A percentile compares a stretch with the other conserved stretches of the same genome.
These are phyloP conservation scores for Mercurialis annua DNA, from an alignment of 345 rosid species.

Conservation along the genomic window DNA sequence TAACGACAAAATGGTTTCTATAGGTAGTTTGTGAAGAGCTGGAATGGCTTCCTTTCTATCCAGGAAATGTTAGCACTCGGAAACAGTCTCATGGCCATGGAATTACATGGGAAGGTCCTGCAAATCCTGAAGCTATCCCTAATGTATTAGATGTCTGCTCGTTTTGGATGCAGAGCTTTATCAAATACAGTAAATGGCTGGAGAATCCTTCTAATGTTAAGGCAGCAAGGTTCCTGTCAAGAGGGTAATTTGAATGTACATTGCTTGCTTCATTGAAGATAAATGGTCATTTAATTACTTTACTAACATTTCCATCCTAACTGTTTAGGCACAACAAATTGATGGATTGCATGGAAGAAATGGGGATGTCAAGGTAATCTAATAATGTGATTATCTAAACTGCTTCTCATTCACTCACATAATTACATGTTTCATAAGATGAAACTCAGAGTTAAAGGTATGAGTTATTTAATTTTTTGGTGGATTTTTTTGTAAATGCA, in stretches of 20 bases:
- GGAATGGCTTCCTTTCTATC: slow-evolving; percentile 90
- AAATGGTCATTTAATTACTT: slow-evolving; percentile 12
- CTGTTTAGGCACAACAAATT: slow-evolving; percentile 72
- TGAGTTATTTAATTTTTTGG: background rate
- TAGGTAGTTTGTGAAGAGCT: slow-evolving; percentile 97
- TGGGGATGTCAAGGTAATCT: slow-evolving; percentile 61
- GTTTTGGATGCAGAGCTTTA: slow-evolving; percentile 91
- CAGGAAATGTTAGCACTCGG: slow-evolving; percentile 33
- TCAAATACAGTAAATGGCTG: slow-evolving; percentile 93
- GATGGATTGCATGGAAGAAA: slow-evolving; percentile 63
- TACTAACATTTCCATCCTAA: slow-evolving; percentile 11
- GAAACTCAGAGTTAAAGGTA: background rate
- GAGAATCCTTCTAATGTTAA: slow-evolving; percentile 81
- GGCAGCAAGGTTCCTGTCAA: slow-evolving; percentile 80
- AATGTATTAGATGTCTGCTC: slow-evolving; percentile 70
- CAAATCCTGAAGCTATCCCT: slow-evolving; percentile 73
- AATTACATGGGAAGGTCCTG: slow-evolving; percentile 56
- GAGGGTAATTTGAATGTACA: slow-evolving; percentile 54
- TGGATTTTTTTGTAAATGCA: background rate
- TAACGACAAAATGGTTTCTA: slow-evolving; percentile 20
- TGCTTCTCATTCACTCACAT: slow-evolving; percentile 3
- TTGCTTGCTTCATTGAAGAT: slow-evolving; percentile 7
- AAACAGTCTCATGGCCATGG: slow-evolving; percentile 54
- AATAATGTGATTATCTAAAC: slow-evolving; percentile 4
- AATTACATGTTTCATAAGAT: background rate